Conservation (phyloP, 441 rosid species). For the Croton setiger region DNA sequence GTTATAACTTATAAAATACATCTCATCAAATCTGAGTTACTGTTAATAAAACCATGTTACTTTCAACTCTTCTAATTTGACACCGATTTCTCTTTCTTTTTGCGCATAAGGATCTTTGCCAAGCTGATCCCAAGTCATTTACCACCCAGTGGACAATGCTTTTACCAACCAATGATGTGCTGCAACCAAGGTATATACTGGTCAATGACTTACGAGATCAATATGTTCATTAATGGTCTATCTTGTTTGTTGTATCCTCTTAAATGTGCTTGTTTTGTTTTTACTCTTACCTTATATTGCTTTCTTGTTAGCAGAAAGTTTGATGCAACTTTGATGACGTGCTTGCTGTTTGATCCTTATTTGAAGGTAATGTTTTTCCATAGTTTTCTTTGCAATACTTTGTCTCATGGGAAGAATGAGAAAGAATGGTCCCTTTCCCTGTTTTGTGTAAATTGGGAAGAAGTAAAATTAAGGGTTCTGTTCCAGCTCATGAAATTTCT, state of each 20-base stretch:
- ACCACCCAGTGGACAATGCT: slow-evolving; percentile 82
- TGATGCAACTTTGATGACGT: slow-evolving; percentile 79
- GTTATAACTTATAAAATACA: background rate
- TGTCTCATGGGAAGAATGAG: background rate
- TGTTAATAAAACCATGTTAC: background rate
- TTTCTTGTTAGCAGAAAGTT: slow-evolving; percentile 52
- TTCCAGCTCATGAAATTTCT: slow-evolving; percentile 3
- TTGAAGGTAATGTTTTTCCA: slow-evolving; percentile 52
- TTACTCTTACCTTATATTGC: slow-evolving; percentile 21
- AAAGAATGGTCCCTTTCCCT: background rate
- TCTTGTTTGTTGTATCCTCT: slow-evolving; percentile 7
- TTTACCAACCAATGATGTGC: slow-evolving; percentile 81
- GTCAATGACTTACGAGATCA: slow-evolving; percentile 8
- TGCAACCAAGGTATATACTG: slow-evolving; percentile 59
- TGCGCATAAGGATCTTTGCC: slow-evolving; percentile 70
- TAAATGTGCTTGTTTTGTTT: background rate
- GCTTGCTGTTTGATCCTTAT: slow-evolving; percentile 84
- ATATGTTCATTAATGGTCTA: slow-evolving; percentile 9
- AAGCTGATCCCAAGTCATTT: slow-evolving; percentile 85
- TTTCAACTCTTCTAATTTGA: slow-evolving; percentile 6
- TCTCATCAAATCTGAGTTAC: background rate
- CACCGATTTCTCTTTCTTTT: slow-evolving; percentile 11
- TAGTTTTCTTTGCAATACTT: slow-evolving; percentile 11
- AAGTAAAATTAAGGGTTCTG: background rate
- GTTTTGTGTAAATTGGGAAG: slow-evolving; percentile 1